Evolutionary conservation across 1,139 yeast species (phyloP), one percentile per base, ranked within the genome.

Genomic region (Geotrichum australiense): DNA sequence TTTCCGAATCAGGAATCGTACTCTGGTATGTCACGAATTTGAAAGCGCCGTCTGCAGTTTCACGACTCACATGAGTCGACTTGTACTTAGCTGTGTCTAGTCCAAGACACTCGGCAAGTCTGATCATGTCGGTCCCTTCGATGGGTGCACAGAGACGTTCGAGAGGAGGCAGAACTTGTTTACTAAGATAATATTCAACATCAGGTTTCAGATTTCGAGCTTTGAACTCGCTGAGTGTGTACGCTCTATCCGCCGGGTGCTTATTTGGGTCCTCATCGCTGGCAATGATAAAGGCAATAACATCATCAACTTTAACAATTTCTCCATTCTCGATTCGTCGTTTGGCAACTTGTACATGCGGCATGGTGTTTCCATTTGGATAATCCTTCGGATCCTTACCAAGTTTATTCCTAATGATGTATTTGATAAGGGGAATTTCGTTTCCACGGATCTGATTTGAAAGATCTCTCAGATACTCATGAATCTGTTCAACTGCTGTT

Each of bases 331-430:
- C 75, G 50, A 84, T 70, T 61, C 86, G 70, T 53, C 94, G 73
- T 48, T 85, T 68, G 0, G 97, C 99, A 30, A 87, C 96, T 59
- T 82, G 94, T 11, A 93, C 96, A 24, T 89, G 87, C 2, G 98
- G 96, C 89, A 85, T 83, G 19, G 74, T 69, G 54, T 83, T 82
- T 19, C 87, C 94, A 15, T 53, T 56, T 6, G 57, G 53, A 48
- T 68, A 68, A 29, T 57, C 63, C 29, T 52, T 53, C 6, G 71
- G 70, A 25, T 64, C 62, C 50, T 66, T 69, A 23, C 69, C 62
- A 29, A 68, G 59, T 52, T 60, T 61, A 40, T 62, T 66, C 40
- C 65, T 56, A 33, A 64, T 63, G 31, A 62, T 49, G 5, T 69
- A 82, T 58, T 80, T 79, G 50, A 75, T 80, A 37, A 79, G 65